Base-by-base conservation (phyloP, 192 early-diverging fungal species). In the Kappamyces sp. region DNA sequence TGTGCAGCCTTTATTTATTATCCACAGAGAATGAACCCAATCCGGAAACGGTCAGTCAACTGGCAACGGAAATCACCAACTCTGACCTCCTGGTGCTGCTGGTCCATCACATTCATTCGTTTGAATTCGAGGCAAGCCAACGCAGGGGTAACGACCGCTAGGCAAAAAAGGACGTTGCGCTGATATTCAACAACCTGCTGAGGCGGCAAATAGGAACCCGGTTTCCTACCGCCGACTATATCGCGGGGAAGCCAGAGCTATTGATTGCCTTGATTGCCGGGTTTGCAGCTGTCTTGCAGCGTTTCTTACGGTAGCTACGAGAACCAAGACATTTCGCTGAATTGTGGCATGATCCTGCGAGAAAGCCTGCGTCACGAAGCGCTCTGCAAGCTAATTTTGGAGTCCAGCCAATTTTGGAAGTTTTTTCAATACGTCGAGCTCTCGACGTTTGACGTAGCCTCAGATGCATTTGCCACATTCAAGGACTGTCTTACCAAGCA, bases 381-480 rank as follows among this genome's bases (percentile, higher is more conserved):
- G 12, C 77, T 99, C 59, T 87, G 91, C 58, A 86, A 87, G 61
- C 81, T 90, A 43, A 77, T 96, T 34, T 72, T 98, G 47, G 83
- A 86, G 58, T 86, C 88, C 15, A 79, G 78, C 29, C 81, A 89
- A 61, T 98, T 99, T 61, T 94, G 93, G 78, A 84, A 86, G 59
- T 93, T 99, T 47, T 98, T 98, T 60, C 77, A 78, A 14, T 99
- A 98, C 68, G 95, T 99, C 8, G 95, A 99, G 70, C 78, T 92
- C 60, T 86, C 86, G 53, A 98, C 93, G 12, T 99, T 99, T 80
- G 96, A 99, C 79, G 91, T 95, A 42, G 91, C 96, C 33, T 92
- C 88, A 40, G 96, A 99, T 70, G 96, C 96, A 4, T 99, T 98
- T 71, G 91, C 89, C 12, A 96, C 90, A 40, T 99, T 99, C 71